Evolutionary conservation across 2,329 filamentous ascomycete genomes (phyloP).

Genomic region (Aureobasidium sp.): DNA sequence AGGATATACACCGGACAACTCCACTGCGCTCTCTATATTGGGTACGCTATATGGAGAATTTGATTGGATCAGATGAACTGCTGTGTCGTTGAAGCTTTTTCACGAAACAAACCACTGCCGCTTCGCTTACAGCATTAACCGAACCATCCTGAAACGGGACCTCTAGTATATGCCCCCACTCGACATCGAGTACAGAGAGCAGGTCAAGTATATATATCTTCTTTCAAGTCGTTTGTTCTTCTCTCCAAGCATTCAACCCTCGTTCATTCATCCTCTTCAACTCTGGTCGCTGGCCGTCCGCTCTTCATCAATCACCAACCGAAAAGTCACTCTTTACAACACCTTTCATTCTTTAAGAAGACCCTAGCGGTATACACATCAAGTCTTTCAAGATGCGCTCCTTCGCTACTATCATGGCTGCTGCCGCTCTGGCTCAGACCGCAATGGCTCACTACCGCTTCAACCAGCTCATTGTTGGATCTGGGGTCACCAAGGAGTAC

Average conservation of each 20-base stretch:
- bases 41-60: too few relatives aligned
- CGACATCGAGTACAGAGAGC: not conserved
- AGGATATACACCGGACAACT: not conserved
- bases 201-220: constrained; percentile 6
- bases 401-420: constrained; percentile 22
- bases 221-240: not conserved
- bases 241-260: not conserved
- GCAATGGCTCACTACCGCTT: constrained; percentile 22
- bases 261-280: constrained; percentile 4
- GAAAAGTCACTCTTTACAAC: not conserved
- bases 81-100: not conserved
- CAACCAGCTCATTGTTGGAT: constrained; percentile 33
- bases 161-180: not conserved
- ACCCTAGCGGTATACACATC: not conserved
- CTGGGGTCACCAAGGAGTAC: constrained; percentile 33
- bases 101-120: not conserved
- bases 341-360: constrained; percentile 15
- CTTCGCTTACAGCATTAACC: constrained; percentile 7
- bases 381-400: constrained; percentile 26
- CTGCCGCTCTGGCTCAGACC: constrained; percentile 24
- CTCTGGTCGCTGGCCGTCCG: constrained; percentile 10
- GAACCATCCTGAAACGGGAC: constrained; percentile 4
- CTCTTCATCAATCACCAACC: not conserved
- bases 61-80: not conserved
- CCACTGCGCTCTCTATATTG: not conserved